A percentile compares a stretch with the other conserved stretches of the same genome.
These are phyloP conservation scores for Xylaria sp. DNA, from an alignment of 2,329 filamentous ascomycete species.

Conservation along the genomic window DNA sequence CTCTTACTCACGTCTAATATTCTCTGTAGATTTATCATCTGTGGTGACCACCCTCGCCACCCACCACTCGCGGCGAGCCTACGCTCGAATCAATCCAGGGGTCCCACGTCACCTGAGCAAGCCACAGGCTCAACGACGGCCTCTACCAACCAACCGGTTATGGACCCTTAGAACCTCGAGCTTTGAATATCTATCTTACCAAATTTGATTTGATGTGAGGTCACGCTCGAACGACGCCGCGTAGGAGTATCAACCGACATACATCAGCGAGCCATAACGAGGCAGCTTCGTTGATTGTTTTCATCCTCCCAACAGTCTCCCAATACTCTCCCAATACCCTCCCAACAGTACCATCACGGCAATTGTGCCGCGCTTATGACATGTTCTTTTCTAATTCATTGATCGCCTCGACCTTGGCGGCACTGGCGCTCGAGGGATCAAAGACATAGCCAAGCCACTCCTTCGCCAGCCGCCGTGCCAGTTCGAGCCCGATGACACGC, in stretches of 20 bases:
- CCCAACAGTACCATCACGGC: not conserved
- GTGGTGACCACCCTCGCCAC: not conserved
- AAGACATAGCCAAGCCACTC: constrained; percentile 90
- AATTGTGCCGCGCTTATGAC: constrained; percentile 10
- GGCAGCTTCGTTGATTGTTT: not conserved
- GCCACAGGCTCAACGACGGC: not conserved
- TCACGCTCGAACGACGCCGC: not conserved
- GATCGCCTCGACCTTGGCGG: constrained; percentile 59
- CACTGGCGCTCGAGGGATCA: constrained; percentile 69
- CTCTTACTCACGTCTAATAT: not conserved
- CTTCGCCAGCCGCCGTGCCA: constrained; percentile 78
- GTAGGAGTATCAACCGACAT: not conserved
- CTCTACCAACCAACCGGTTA: not conserved
- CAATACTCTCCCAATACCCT: not conserved
- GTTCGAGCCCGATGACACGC: constrained; percentile 82
- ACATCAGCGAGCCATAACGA: not conserved
- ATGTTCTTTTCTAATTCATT: constrained; percentile 52
- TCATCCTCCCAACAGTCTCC: not conserved
- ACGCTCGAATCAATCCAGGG: not conserved
- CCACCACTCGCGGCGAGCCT: not conserved
- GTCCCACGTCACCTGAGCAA: not conserved
- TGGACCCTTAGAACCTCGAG: not conserved
- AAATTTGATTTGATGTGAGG: not conserved
- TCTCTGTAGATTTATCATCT: not conserved
- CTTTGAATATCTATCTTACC: not conserved